Percentiles rank a stretch among this genome's conserved stretches.
Conservation (phyloP, 2,329 filamentous ascomycete genomes). For the Paracoccidioides lutzii region DNA sequence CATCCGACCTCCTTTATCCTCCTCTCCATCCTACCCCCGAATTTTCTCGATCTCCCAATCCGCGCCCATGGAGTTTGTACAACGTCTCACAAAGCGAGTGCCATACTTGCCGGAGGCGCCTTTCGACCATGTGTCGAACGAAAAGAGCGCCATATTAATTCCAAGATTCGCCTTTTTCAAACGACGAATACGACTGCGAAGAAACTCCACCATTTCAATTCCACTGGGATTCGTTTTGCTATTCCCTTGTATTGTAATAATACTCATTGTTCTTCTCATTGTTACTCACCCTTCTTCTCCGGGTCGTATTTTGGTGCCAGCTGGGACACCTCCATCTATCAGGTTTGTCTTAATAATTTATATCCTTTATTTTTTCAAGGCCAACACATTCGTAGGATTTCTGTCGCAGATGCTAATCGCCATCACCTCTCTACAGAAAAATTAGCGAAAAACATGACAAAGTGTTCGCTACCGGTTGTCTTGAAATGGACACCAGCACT, state of each 20-base stretch:
- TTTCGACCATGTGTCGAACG: constrained; percentile 34
- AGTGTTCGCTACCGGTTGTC: constrained; percentile 84
- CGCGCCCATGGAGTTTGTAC: constrained; percentile 40
- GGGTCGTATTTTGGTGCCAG: constrained; percentile 72
- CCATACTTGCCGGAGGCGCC: constrained; percentile 32
- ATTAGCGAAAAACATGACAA: constrained; percentile 97
- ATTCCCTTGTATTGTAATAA: constrained; percentile 81
- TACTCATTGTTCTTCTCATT: constrained; percentile 82
- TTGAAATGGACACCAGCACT: constrained; percentile 57
- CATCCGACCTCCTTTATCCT: not conserved
- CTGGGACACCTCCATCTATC: constrained; percentile 76
- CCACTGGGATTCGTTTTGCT: constrained; percentile 84
- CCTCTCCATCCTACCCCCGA: not conserved
- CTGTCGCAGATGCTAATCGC: not conserved
- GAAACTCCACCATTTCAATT: constrained; percentile 84
- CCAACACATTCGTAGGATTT: not conserved
- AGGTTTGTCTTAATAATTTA: constrained; percentile 47
- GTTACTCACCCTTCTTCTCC: constrained; percentile 74
- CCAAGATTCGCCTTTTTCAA: constrained; percentile 66
- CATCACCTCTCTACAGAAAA: constrained; percentile 45
- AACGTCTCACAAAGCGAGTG: constrained; percentile 40
- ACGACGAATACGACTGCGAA: constrained; percentile 73
- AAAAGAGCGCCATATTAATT: constrained; percentile 26
- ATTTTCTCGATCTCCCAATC: constrained; percentile 1
- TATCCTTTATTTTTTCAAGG: not conserved